Evolutionary conservation across 164 flowering plant species (phyloP).

Genomic region (Nelumbo lutea): DNA sequence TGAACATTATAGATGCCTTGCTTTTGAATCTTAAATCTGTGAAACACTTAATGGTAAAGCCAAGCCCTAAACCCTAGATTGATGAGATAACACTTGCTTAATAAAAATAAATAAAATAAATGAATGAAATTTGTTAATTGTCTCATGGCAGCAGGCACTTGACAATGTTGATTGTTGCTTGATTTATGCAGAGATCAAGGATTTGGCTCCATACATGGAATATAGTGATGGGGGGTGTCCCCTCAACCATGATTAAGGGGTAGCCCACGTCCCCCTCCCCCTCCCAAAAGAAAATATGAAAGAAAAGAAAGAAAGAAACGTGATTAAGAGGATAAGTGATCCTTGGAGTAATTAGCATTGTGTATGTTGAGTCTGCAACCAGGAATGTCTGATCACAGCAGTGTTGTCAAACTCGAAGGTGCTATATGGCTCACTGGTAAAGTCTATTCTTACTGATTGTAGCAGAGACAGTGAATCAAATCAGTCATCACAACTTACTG

Average conservation of each 20-base stretch:
- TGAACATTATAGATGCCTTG: conserved; percentile 12
- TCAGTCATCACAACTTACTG: too few species aligned
- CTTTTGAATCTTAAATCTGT: not conserved
- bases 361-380: too few species aligned
- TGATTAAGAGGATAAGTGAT: too few species aligned
- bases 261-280: not conserved
- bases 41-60: not conserved
- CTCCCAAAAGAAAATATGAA: too few species aligned
- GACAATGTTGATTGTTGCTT: not conserved
- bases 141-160: not conserved
- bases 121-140: not conserved
- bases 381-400: too few species aligned
- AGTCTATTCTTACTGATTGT: too few species aligned
- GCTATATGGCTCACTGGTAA: too few species aligned
- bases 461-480: too few species aligned
- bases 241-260: conserved; percentile 3
- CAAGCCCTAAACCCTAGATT: not conserved
- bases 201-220: not conserved
- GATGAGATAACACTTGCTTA: not conserved
- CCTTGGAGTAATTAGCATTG: too few species aligned
- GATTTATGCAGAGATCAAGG: not conserved
- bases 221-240: not conserved
- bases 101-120: not conserved
- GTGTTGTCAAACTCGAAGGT: too few species aligned
- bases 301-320: too few species aligned